Evolutionary conservation across 345 rosid genomes (phyloP), one percentile per base, ranked within the genome.

Genomic region (Corymbia maculata): DNA sequence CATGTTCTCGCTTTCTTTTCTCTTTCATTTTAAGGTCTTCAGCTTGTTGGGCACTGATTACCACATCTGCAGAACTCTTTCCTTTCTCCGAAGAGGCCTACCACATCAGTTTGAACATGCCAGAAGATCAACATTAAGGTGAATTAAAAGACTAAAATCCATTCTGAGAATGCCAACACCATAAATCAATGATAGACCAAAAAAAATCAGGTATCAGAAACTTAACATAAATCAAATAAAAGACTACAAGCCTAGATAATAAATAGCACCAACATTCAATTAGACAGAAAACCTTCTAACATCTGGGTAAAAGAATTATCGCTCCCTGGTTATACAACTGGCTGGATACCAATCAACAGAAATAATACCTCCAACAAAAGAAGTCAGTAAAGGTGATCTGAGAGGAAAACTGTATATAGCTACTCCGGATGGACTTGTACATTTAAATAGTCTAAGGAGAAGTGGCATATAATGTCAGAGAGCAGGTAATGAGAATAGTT

Each of bases 11-110:
- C 92, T 93, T 98, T 91, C 98, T 94, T 92, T 96, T 97, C 93
- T 95, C 99, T 93, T 97, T 96, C 97, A 95, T 89, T 92, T 95
- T 96, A 44, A 95, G 94, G 87, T 98, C 98, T 89, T 98, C 99
- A 57, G 99, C 99, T 92, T 90, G 92, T 89, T 96, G 93, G 75
- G 97, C 99, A 91, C 99, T 98, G 15, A 95, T 90, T 88, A 96
- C 89, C 88, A 91, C 96, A 80, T 91, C 90, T 88, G 92, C 96
- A 90, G 94, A 86, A 70, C 92, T 93, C 68, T 93, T 92, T 88
- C 88, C 93, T 13, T 91, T 95, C 86, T 92, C 96, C 44, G 85
- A 47, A 86, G 96, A 92, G 87, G 91, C 95, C 98, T 97, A 92
- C 87, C 68, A 84, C 87, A 53, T 32, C 85, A 32, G 59, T 42